Conservation (phyloP, 768 basidiomycete species). For the Asterophora lycoperdoides region DNA sequence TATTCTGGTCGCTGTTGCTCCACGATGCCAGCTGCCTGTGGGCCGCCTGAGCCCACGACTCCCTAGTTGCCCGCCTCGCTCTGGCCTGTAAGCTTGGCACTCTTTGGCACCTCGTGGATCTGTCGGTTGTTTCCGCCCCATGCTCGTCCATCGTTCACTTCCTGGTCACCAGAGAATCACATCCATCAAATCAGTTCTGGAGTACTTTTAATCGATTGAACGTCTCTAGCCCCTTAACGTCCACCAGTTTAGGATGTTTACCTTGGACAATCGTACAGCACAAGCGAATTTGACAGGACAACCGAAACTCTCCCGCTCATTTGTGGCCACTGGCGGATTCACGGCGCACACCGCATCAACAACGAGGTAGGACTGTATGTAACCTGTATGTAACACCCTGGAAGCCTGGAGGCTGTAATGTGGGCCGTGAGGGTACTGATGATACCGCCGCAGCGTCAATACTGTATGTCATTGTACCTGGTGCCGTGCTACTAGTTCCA, state of each 20-base stretch:
- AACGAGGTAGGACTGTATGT: too few species aligned
- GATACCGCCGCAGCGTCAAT: too few species aligned
- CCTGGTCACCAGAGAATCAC: neutral
- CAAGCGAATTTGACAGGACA: neutral
- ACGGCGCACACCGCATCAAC: neutral
- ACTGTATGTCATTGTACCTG: too few species aligned
- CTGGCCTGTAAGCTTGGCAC: neutral
- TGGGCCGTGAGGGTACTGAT: too few species aligned
- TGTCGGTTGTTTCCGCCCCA: neutral
- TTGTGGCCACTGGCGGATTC: neutral
- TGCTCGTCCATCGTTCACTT: neutral
- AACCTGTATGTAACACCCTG: too few species aligned
- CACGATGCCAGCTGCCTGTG: neutral
- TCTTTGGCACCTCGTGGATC: neutral
- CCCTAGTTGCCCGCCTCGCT: neutral
- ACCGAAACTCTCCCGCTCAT: too few species aligned
- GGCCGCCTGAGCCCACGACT: too few species aligned
- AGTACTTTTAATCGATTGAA: constrained; percentile 2
- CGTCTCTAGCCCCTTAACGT: neutral
- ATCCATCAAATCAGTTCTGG: neutral
- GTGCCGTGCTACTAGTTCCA: too few species aligned
- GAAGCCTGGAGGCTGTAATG: too few species aligned
- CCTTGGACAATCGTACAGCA: neutral
- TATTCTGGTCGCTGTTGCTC: neutral
- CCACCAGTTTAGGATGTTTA: neutral